These are phyloP conservation scores for Hypericum androsaemum DNA, from an alignment of 345 rosid species.

Conservation along the genomic window DNA sequence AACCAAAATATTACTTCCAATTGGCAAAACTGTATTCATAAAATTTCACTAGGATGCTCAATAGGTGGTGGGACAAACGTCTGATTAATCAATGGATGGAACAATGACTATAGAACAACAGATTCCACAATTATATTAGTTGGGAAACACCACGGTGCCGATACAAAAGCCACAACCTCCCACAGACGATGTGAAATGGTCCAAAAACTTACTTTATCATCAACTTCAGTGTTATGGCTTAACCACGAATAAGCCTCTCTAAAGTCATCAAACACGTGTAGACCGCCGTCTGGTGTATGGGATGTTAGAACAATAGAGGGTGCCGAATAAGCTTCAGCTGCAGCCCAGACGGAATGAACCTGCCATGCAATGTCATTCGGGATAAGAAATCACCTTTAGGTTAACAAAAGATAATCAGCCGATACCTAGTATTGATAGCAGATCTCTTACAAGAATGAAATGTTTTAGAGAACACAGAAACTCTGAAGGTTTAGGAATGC, in stretches of 20 bases:
- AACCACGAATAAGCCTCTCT: conserved; percentile 98
- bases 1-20: too few relatives aligned
- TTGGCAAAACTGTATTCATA: too few relatives aligned
- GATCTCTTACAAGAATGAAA: too few relatives aligned
- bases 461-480: too few relatives aligned
- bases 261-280: conserved; percentile 96
- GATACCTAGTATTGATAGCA: not conserved
- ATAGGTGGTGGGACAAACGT: too few relatives aligned
- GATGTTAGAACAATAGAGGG: conserved; percentile 95
- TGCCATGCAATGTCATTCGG: conserved; percentile 18
- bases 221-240: conserved; percentile 94
- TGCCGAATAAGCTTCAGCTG: conserved; percentile 99
- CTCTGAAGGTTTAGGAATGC: too few relatives aligned
- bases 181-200: not conserved
- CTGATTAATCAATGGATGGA: too few relatives aligned
- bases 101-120: too few relatives aligned
- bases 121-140: not conserved
- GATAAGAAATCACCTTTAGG: not conserved
- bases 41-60: too few relatives aligned
- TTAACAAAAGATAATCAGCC: not conserved
- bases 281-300: conserved; percentile 50
- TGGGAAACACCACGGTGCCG: not conserved
- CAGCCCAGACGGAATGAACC: conserved; percentile 99
- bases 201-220: conserved; percentile 69
- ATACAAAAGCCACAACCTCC: not conserved